Percentiles rank a stretch among this genome's conserved stretches.
Evolutionary conservation across 257 asterid species (phyloP).

Genomic region (Lycium barbarum): DNA sequence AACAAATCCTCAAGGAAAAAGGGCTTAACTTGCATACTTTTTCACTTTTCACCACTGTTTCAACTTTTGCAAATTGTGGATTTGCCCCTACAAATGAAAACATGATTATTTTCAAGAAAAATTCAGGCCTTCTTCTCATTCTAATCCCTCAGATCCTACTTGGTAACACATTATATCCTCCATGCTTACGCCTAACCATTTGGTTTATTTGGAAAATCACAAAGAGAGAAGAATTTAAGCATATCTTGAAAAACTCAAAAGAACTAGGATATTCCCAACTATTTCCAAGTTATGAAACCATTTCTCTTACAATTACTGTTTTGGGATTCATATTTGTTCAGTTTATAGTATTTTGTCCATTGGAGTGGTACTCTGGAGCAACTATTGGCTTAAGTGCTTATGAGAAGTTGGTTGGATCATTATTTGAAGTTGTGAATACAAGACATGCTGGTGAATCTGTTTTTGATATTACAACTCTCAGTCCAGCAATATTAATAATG

Average conservation of each 20-base stretch:
- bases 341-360: constrained; percentile 39
- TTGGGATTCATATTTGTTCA: constrained; percentile 47
- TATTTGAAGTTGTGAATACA: constrained; percentile 58
- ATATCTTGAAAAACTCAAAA: constrained; percentile 41
- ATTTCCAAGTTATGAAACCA: constrained; percentile 30
- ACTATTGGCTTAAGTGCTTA: constrained; percentile 38
- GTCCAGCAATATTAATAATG: constrained; percentile 48
- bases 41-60: constrained; percentile 48
- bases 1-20: constrained; percentile 41
- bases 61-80: constrained; percentile 63
- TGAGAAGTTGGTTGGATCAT: constrained; percentile 53
- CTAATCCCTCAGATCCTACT: constrained; percentile 55
- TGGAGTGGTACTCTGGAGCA: constrained; percentile 52
- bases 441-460: constrained; percentile 63
- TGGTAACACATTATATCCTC: constrained; percentile 65
- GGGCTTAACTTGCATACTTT: constrained; percentile 44
- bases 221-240: constrained; percentile 34
- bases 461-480: constrained; percentile 47
- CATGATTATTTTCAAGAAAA: constrained; percentile 56
- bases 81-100: constrained; percentile 66
- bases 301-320: constrained; percentile 40
- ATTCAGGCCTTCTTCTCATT: constrained; percentile 51
- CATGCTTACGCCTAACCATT: constrained; percentile 41
- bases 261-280: constrained; percentile 47
- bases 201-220: constrained; percentile 37